Conservation (phyloP, 2,329 filamentous ascomycete species). For the Aspergillus calidoustus region DNA sequence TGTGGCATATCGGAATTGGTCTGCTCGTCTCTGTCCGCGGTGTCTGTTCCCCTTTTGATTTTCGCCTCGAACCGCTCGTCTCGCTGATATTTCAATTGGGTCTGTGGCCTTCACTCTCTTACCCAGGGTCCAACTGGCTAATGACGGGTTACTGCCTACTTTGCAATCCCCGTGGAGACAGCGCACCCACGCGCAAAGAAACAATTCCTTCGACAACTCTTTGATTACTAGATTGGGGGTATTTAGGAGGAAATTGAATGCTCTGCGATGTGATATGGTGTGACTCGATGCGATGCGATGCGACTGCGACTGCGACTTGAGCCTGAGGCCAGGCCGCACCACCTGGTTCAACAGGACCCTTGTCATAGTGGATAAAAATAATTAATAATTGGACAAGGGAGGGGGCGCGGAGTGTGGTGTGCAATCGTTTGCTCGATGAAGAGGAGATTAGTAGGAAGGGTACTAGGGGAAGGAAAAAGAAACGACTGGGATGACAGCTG, state of each 20-base stretch:
- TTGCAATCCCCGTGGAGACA: too few species aligned
- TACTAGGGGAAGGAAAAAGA: not conserved
- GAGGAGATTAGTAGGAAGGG: not conserved
- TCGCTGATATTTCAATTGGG: slow-evolving; percentile 11
- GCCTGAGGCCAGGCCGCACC: not conserved
- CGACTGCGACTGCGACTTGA: not conserved
- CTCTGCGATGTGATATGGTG: not conserved
- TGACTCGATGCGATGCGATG: too few species aligned
- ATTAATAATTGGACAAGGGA: not conserved
- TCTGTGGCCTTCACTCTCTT: not conserved
- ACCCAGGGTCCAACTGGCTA: not conserved
- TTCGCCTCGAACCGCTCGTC: not conserved
- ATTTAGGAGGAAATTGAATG: not conserved
- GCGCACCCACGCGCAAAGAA: not conserved
- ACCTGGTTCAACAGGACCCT: slow-evolving; percentile 13
- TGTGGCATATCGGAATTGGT: slow-evolving; percentile 12
- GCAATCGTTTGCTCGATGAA: not conserved
- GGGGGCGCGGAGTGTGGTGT: not conserved
- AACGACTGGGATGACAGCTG: not conserved
- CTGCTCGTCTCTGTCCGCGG: slow-evolving; percentile 11
- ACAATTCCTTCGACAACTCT: not conserved
- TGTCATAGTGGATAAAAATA: slow-evolving; percentile 1
- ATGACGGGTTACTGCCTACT: not conserved
- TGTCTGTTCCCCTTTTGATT: slow-evolving; percentile 1
- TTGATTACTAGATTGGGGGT: not conserved